Evolutionary conservation across 345 rosid species (phyloP).

Genomic region (Balakata baccata): DNA sequence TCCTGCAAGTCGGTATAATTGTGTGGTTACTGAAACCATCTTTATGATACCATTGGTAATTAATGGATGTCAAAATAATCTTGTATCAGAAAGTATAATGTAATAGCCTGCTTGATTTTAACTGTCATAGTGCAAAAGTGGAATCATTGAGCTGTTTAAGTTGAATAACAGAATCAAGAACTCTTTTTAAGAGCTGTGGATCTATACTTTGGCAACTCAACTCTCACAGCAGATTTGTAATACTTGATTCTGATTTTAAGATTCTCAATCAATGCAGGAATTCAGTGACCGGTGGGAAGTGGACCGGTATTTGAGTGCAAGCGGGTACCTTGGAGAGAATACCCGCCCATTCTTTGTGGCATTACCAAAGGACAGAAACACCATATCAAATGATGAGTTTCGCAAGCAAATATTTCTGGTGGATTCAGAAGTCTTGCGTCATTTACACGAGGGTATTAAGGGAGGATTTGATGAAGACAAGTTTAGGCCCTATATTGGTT

Average conservation of each 20-base stretch:
- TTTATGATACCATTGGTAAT: background rate
- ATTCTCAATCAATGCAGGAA: conserved; percentile 48
- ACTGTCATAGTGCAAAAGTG: background rate
- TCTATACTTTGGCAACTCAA: background rate
- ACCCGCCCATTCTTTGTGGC: conserved; percentile 86
- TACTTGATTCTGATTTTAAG: conserved; percentile 14
- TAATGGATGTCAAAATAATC: background rate
- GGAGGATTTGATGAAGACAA: conserved; percentile 98
- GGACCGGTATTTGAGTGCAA: conserved; percentile 84
- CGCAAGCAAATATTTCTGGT: conserved; percentile 81
- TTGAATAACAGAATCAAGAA: background rate
- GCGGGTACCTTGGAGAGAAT: conserved; percentile 92
- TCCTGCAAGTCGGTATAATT: background rate
- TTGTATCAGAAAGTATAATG: background rate
- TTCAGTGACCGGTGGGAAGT: conserved; percentile 82
- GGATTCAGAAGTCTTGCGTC: conserved; percentile 60
- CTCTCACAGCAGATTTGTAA: background rate
- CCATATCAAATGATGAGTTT: conserved; percentile 82
- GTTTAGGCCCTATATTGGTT: conserved; percentile 64
- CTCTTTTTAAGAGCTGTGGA: background rate
- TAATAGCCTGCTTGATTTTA: background rate
- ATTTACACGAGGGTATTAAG: conserved; percentile 69
- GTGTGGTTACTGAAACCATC: background rate
- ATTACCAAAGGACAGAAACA: conserved; percentile 77
- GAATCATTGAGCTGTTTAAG: background rate